Conservation (phyloP, 2,329 filamentous ascomycete species). For the Curvularia sp. region DNA sequence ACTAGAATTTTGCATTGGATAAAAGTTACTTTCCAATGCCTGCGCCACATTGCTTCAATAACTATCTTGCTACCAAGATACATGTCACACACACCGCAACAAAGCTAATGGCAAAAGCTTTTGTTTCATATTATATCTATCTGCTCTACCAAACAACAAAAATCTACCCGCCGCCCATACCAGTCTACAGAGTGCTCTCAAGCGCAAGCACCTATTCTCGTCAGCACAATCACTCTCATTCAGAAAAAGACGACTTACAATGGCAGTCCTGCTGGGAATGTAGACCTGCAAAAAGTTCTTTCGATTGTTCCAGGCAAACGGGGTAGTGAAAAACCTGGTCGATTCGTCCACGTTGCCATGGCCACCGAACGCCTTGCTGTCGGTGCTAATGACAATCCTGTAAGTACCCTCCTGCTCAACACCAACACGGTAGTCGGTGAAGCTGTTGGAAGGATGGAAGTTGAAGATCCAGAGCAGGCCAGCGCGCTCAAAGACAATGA, state of each 20-base stretch:
- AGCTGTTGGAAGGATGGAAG: conserved; percentile 85
- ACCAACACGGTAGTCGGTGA: conserved; percentile 89
- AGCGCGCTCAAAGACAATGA: conserved; percentile 92
- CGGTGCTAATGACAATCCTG: conserved; percentile 81
- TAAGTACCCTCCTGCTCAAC: conserved; percentile 87
- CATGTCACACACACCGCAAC: too few relatives aligned
- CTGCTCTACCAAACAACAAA: conserved; percentile 1
- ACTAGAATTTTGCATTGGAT: too few relatives aligned
- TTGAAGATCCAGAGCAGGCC: conserved; percentile 95
- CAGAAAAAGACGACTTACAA: conserved; percentile 61
- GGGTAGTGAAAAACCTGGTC: conserved; percentile 92
- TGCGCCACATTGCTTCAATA: too few relatives aligned
- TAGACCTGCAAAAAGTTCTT: conserved; percentile 94
- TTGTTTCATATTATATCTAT: not conserved
- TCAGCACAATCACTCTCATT: not conserved
- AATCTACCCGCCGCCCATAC: not conserved
- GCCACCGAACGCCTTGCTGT: conserved; percentile 79
- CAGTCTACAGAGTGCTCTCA: conserved; percentile 36
- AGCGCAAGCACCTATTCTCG: conserved; percentile 31
- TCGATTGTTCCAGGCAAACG: conserved; percentile 86
- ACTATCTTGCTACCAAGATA: too few relatives aligned
- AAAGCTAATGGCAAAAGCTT: too few relatives aligned
- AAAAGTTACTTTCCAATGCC: too few relatives aligned
- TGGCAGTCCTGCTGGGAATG: conserved; percentile 79
- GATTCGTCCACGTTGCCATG: conserved; percentile 76